Evolutionary conservation across 441 rosid species (phyloP), one percentile per base, ranked within the genome.

Genomic region (Rhodomyrtus psidioides): DNA sequence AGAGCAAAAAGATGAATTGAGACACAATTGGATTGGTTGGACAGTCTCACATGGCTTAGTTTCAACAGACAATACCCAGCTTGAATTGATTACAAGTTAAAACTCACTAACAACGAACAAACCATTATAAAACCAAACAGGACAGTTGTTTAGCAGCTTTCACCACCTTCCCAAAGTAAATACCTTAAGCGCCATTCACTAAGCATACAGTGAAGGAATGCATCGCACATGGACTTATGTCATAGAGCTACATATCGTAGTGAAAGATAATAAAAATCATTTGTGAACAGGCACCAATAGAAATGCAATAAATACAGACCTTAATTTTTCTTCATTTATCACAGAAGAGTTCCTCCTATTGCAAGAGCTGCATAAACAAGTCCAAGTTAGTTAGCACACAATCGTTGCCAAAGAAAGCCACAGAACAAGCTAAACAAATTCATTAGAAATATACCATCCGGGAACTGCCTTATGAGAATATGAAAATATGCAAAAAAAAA

Each of bases 291-390:
- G 49, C 79, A 70, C 49, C n/a, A 83, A 44, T 26, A 28, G 86
- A 55, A 85, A 85, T 49, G 44, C 21, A 83, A 83, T 9, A 82
- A 83, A 86, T 34, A 74, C 89, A 84, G 87, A 94, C 98, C 98
- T 94, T 88, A 89, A 90, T 42, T 89, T 87, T 84, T 84, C 83
- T 81, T 86, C 91, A 87, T 85, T 90, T 85, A 83, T 88, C 81
- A 89, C 87, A 75, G 85, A 85, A 91, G 87, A 62, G 88, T 86
- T 86, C 79, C 85, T 87, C 83, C 91, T 91, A 87, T 85, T 65
- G 28, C 90, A 90, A 90, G 86, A 90, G 87, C 99, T 94, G 94
- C 91, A 89, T 55, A 88, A 89, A 83, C 83, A 86, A 74, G 74
- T 70, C n/a, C 57, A 44, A 83, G 58, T 27, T 84, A 28, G 15